phyloP scores from a whole-genome alignment of 1,284 basidiomycete genomes.

The Cronartium quercuum region DNA sequence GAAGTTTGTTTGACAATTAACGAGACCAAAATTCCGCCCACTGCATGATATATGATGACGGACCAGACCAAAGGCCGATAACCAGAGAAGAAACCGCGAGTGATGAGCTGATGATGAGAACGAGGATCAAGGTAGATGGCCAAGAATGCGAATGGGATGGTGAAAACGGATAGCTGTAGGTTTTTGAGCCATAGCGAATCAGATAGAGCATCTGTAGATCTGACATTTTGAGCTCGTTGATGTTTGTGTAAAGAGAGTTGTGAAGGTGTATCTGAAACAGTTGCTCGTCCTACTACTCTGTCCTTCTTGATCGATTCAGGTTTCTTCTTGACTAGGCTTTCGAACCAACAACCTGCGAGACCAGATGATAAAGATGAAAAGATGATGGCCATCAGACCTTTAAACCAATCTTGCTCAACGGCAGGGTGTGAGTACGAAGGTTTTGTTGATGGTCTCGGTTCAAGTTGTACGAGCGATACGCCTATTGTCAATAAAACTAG shows the following conservation, averaged over 20 bases:
- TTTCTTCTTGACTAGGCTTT: neutral
- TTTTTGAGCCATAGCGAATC: constrained; percentile 16
- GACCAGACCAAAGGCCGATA: constrained; percentile 11
- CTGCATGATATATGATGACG: constrained; percentile 22
- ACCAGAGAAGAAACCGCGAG: constrained; percentile 10
- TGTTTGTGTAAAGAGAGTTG: neutral
- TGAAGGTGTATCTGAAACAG: neutral
- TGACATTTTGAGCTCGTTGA: neutral
- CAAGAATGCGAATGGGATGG: constrained; percentile 2
- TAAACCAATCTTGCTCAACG: neutral
- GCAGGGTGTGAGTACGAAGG: too few relatives aligned
- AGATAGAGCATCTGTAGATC: neutral
- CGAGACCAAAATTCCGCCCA: constrained; percentile 32
- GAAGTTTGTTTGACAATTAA: constrained; percentile 21
- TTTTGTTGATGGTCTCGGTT: neutral
- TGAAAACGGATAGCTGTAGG: constrained; percentile 6
- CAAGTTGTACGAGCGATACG: constrained; percentile 15
- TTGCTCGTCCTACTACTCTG: neutral
- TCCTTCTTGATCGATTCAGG: neutral
- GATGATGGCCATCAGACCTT: neutral
- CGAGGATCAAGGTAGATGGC: constrained; percentile 20
- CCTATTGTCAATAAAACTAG: constrained; percentile 3
- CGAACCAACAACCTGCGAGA: constrained; percentile 14
- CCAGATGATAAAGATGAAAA: constrained; percentile 5
- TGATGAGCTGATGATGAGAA: neutral